Conservation (phyloP, 306 rosid genomes). For the Hippophae rhamnoides region DNA sequence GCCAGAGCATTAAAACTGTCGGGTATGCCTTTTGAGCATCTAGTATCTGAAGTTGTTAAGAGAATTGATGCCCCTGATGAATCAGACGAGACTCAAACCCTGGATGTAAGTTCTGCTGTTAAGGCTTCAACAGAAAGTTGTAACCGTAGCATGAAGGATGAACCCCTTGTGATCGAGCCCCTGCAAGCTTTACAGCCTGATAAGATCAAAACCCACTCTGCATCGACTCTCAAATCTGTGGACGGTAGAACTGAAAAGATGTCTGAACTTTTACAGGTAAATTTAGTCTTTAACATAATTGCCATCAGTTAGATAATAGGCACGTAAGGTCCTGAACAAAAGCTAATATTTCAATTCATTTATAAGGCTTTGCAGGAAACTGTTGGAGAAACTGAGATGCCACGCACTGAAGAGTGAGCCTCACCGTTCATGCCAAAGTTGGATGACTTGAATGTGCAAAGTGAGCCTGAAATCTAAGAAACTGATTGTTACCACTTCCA, state of each 20-base stretch:
- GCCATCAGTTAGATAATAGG: neutral
- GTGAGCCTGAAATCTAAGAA: conserved; percentile 24
- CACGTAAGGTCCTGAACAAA: conserved; percentile 10
- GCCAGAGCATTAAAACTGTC: too few species aligned
- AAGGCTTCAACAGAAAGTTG: conserved; percentile 22
- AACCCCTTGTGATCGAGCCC: conserved; percentile 45
- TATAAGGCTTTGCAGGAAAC: conserved; percentile 55
- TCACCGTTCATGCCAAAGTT: conserved; percentile 22
- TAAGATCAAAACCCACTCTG: conserved; percentile 15
- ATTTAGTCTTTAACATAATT: neutral
- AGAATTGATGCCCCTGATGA: conserved; percentile 35
- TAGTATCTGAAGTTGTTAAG: conserved; percentile 38
- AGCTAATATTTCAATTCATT: conserved; percentile 5
- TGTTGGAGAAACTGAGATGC: conserved; percentile 29
- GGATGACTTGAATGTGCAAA: conserved; percentile 29
- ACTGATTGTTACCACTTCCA: neutral
- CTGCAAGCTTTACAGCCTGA: conserved; percentile 45
- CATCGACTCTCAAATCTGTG: conserved; percentile 25
- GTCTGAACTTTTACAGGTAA: conserved; percentile 77
- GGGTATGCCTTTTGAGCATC: too few species aligned
- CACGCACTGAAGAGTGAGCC: conserved; percentile 25
- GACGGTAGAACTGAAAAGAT: conserved; percentile 40
- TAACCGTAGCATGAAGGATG: conserved; percentile 20
- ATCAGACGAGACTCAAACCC: conserved; percentile 23
- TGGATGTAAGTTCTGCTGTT: conserved; percentile 22